These are phyloP conservation scores for Sclerotiophoma versabilis DNA, from an alignment of 2,329 filamentous ascomycete species.

Conservation along the genomic window DNA sequence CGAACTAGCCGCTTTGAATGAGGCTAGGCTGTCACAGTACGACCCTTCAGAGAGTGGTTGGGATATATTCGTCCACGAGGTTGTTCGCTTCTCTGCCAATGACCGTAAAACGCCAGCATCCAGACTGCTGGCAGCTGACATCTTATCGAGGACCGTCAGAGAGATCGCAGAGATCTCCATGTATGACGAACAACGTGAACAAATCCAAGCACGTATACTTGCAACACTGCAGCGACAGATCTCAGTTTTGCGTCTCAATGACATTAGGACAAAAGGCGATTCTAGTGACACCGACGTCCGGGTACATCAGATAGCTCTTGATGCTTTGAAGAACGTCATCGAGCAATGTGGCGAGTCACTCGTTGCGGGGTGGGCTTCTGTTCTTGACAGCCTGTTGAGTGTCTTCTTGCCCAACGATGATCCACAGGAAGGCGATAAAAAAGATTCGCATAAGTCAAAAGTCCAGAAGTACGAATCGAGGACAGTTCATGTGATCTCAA, in stretches of 20 bases:
- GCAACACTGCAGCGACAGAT: slow-evolving; percentile 70
- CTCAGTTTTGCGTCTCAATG: slow-evolving; percentile 56
- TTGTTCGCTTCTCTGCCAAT: slow-evolving; percentile 58
- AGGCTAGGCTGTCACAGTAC: slow-evolving; percentile 70
- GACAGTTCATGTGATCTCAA: slow-evolving; percentile 60
- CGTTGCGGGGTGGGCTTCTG: slow-evolving; percentile 81
- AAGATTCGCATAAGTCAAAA: background rate
- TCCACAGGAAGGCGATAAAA: background rate
- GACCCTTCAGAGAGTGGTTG: slow-evolving; percentile 76
- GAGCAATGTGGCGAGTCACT: slow-evolving; percentile 89
- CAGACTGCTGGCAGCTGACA: slow-evolving; percentile 58
- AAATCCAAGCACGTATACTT: slow-evolving; percentile 76
- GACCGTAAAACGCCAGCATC: slow-evolving; percentile 51
- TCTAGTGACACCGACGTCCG: slow-evolving; percentile 73
- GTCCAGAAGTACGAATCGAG: background rate
- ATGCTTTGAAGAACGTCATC: slow-evolving; percentile 80
- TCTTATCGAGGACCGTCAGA: slow-evolving; percentile 57
- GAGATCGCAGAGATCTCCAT: slow-evolving; percentile 61
- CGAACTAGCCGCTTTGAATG: slow-evolving; percentile 54
- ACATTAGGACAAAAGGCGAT: slow-evolving; percentile 63
- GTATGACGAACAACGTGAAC: slow-evolving; percentile 50
- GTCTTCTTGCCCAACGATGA: slow-evolving; percentile 64
- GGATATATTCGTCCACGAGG: slow-evolving; percentile 67
- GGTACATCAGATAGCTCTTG: slow-evolving; percentile 80
- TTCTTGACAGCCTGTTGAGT: slow-evolving; percentile 84